Evolutionary conservation across 2,329 filamentous ascomycete species (phyloP).

Genomic region (Hypoxylon sp.): DNA sequence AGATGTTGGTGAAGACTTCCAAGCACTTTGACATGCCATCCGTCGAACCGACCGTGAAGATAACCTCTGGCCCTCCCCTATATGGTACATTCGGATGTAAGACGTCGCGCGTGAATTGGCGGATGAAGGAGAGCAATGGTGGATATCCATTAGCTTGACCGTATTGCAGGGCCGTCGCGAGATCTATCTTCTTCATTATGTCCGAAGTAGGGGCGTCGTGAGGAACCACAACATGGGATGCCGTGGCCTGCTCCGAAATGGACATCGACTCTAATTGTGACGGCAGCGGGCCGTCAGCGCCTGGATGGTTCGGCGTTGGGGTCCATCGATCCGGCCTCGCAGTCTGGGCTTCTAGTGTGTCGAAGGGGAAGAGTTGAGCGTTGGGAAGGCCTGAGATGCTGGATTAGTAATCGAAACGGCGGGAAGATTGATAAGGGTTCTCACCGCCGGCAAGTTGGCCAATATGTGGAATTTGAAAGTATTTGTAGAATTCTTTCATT

Average conservation of each 20-base stretch:
- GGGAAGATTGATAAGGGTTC: slow-evolving; percentile 29
- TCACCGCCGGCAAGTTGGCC: slow-evolving; percentile 74
- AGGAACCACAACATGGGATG: slow-evolving; percentile 76
- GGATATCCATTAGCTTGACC: slow-evolving; percentile 86
- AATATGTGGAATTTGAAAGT: slow-evolving; percentile 77
- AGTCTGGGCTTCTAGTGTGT: slow-evolving; percentile 87
- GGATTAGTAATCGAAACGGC: slow-evolving; percentile 18
- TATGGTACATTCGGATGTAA: slow-evolving; percentile 89
- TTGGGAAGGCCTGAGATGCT: slow-evolving; percentile 78
- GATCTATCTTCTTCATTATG: slow-evolving; percentile 79
- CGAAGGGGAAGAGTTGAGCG: slow-evolving; percentile 87
- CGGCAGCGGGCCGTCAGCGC: slow-evolving; percentile 56
- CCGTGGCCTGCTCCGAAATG: slow-evolving; percentile 51
- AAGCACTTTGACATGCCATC: slow-evolving; percentile 87
- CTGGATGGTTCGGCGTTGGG: slow-evolving; percentile 75
- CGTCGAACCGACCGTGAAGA: slow-evolving; percentile 85
- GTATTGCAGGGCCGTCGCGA: slow-evolving; percentile 88
- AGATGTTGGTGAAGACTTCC: slow-evolving; percentile 81
- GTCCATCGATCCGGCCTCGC: slow-evolving; percentile 82
- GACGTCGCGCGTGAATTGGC: slow-evolving; percentile 81
- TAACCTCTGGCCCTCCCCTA: slow-evolving; percentile 79
- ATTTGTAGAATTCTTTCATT: slow-evolving; percentile 90
- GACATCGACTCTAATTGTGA: slow-evolving; percentile 55
- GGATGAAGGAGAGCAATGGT: slow-evolving; percentile 81
- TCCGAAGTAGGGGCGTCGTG: slow-evolving; percentile 67